Conservation (phyloP, 2,329 filamentous ascomycete species). For the Pezicula rhizophila region DNA sequence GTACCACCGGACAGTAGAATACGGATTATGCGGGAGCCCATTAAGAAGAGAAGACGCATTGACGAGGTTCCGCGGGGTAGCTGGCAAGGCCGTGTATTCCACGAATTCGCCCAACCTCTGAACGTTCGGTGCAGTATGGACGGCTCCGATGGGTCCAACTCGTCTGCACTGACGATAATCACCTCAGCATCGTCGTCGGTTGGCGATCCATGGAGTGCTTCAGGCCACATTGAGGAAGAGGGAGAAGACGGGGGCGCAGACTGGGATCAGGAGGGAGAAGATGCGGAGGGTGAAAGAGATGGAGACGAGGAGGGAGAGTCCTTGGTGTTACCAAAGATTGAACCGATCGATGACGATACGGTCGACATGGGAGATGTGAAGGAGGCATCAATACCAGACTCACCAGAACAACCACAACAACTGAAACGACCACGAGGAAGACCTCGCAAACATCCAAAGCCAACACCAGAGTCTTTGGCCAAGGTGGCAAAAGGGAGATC, state of each 20-base stretch:
- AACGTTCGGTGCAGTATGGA: constrained; percentile 20
- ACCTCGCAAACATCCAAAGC: constrained; percentile 68
- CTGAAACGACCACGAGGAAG: constrained; percentile 68
- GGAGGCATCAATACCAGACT: constrained; percentile 10
- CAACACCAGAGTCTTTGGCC: constrained; percentile 47
- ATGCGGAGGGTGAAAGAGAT: constrained; percentile 30
- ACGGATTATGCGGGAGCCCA: constrained; percentile 11
- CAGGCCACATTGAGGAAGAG: constrained; percentile 19
- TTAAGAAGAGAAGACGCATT: constrained; percentile 11
- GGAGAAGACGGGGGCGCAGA: constrained; percentile 36
- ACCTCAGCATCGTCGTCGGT: constrained; percentile 22
- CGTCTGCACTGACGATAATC: constrained; percentile 21
- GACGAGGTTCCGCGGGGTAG: constrained; percentile 5
- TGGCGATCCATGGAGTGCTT: constrained; percentile 24
- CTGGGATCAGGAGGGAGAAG: constrained; percentile 37
- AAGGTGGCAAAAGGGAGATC: constrained; percentile 74
- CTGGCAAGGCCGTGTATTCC: not conserved
- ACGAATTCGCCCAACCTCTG: constrained; percentile 5
- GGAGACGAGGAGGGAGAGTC: constrained; percentile 34
- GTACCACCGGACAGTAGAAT: constrained; percentile 3
- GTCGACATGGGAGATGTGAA: constrained; percentile 48
- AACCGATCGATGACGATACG: constrained; percentile 50
- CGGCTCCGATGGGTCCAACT: constrained; percentile 19
- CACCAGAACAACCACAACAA: constrained; percentile 11
- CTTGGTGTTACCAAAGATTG: constrained; percentile 46